phyloP scores from a whole-genome alignment of 1,139 yeast species.

The Diutina sp. region DNA sequence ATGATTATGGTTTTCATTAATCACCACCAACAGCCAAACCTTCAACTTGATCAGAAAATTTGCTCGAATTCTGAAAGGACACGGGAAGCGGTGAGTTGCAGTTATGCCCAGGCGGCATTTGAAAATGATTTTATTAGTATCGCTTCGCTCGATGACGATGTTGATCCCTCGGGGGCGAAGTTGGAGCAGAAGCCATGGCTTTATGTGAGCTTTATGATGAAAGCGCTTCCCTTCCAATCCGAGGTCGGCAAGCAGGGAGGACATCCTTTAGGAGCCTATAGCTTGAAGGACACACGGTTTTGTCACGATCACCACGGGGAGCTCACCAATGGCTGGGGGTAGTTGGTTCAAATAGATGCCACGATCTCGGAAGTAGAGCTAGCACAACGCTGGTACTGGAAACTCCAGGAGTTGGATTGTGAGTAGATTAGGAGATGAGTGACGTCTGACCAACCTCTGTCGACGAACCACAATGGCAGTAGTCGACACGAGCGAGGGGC shows the following conservation, averaged over 20 bases:
- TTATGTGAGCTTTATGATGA: slow-evolving; percentile 18
- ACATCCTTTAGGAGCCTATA: not conserved
- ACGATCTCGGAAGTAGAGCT: not conserved
- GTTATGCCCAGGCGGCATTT: slow-evolving; percentile 28
- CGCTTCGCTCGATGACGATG: slow-evolving; percentile 61
- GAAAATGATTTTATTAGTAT: slow-evolving; percentile 54
- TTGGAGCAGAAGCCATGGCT: slow-evolving; percentile 49
- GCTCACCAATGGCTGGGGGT: not conserved
- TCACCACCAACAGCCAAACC: slow-evolving; percentile 49
- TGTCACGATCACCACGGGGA: not conserved
- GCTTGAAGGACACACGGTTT: not conserved
- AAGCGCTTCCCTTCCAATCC: slow-evolving; percentile 1
- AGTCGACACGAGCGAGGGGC: not conserved
- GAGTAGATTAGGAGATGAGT: not conserved
- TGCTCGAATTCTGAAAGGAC: slow-evolving; percentile 64
- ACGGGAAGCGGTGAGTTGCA: slow-evolving; percentile 9
- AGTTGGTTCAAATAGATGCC: not conserved
- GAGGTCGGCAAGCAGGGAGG: not conserved
- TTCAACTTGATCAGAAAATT: slow-evolving; percentile 44
- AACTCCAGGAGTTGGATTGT: not conserved
- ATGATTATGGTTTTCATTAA: slow-evolving; percentile 41
- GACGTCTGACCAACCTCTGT: not conserved
- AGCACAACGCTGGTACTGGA: not conserved
- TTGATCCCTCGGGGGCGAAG: slow-evolving; percentile 39
- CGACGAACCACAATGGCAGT: not conserved